Evolutionary conservation across 805 yeast genomes (phyloP), one percentile per base, ranked within the genome.

Genomic region (Metschnikowia picachoensis): DNA sequence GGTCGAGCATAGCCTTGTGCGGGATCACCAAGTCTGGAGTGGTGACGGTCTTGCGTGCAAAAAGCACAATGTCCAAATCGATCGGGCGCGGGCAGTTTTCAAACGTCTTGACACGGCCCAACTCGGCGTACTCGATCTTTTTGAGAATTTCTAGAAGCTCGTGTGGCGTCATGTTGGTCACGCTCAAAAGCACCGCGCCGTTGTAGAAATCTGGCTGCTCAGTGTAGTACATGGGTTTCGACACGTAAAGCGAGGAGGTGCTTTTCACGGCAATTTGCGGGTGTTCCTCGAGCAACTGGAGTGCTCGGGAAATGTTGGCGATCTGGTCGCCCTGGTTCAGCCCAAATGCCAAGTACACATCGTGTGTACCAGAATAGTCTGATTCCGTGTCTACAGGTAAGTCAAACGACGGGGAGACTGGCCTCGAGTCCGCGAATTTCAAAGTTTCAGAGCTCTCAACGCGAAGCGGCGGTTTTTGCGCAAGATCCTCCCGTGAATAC

Each of bases 71-170:
- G 65, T 94, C 99, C 41, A 94, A 72, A 60, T 94, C 99, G 43
- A 94, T 86, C 11, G 87, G 69, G 47, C 99, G 73, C 8, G 99
- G 99, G 0, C 99, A 97, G 62, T 94, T 94, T 12, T 86, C 91
- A 53, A 88, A 75, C 36, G 80, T 67, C 61, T 94, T 94, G 17
- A 83, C 83, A 36, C 99, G 71, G 5, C 77, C 71, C 31, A 91
- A 69, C 12, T 76, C 76, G 8, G 80, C 72, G 57, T 88, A 88
- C 64, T 94, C 99, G 37, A 94, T 85, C 25, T 76, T 70, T 60
- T 94, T 92, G 47, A 91, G 65, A 8, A 73, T 65, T 16, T 62
- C 61, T 30, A 94, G 67, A 13, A 94, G 67, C 0, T 79, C 83
- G 30, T 73, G 70, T 1, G 99, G 98, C 4, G 64, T 49, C 3